Percentiles rank a stretch among this genome's conserved stretches.
These are phyloP conservation scores for Herpetomonas samuelpessoai DNA, from an alignment of 208 protist genomes.

Conservation along the genomic window DNA sequence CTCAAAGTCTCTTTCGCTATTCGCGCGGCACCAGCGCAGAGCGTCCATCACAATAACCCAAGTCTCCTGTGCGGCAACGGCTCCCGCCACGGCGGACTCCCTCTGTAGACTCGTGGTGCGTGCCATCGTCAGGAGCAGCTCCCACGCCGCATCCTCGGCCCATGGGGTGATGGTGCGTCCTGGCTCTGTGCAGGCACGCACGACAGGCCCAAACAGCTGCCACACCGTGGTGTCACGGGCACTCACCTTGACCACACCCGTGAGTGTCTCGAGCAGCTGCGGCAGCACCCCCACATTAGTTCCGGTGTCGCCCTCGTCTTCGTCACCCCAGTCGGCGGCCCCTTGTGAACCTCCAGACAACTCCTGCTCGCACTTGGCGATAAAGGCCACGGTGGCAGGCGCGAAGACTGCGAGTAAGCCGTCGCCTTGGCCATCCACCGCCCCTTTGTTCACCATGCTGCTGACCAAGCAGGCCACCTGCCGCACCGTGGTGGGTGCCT, in stretches of 20 bases:
- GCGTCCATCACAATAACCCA: slow-evolving; percentile 18
- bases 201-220: slow-evolving; percentile 38
- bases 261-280: slow-evolving; percentile 61
- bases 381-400: slow-evolving; percentile 30
- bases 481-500: slow-evolving; percentile 34
- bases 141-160: slow-evolving; percentile 81
- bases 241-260: slow-evolving; percentile 30
- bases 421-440: slow-evolving; percentile 29
- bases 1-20: slow-evolving; percentile 54
- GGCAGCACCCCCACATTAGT: slow-evolving; percentile 31
- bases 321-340: slow-evolving; percentile 1
- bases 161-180: slow-evolving; percentile 36
- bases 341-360: background rate
- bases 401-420: slow-evolving; percentile 54
- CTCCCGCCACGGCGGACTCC: background rate
- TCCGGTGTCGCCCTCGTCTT: slow-evolving; percentile 23
- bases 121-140: slow-evolving; percentile 58
- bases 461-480: slow-evolving; percentile 51
- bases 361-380: slow-evolving; percentile 11
- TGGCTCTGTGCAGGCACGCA: slow-evolving; percentile 54
- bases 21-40: slow-evolving; percentile 33
- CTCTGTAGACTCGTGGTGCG: slow-evolving; percentile 26
- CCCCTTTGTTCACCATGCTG: slow-evolving; percentile 48
- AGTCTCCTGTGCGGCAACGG: background rate
- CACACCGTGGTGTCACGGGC: slow-evolving; percentile 34